Conservation (phyloP, 2,329 filamentous ascomycete genomes). For the Curvularia spicifera region DNA sequence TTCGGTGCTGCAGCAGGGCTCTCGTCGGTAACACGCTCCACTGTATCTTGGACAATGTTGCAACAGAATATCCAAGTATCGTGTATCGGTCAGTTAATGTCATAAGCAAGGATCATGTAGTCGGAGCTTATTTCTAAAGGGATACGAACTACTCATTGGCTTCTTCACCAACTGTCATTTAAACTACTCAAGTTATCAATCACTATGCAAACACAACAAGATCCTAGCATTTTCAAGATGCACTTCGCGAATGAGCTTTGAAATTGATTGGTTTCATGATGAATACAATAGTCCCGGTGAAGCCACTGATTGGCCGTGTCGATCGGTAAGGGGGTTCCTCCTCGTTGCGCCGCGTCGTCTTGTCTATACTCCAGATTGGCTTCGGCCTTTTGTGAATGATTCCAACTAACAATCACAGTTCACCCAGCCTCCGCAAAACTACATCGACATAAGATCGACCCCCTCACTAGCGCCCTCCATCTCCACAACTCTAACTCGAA, state of each 20-base stretch:
- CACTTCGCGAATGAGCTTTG: not conserved
- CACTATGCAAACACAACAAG: not conserved
- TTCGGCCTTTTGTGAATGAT: too few relatives aligned
- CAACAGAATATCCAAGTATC: not conserved
- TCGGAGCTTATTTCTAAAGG: too few relatives aligned
- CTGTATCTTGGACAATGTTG: not conserved
- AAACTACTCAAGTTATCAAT: not conserved
- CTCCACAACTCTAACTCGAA: too few relatives aligned
- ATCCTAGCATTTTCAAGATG: not conserved
- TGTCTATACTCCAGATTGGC: not conserved
- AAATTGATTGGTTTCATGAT: not conserved
- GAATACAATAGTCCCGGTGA: not conserved
- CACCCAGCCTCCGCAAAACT: too few relatives aligned
- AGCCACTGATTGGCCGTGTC: not conserved
- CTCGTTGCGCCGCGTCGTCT: not conserved
- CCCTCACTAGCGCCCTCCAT: too few relatives aligned
- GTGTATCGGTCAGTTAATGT: not conserved
- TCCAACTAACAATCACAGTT: too few relatives aligned
- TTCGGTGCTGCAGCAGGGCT: not conserved
- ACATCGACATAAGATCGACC: too few relatives aligned
- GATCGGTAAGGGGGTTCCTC: not conserved
- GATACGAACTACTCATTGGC: not conserved
- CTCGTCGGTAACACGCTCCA: not conserved
- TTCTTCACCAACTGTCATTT: too few relatives aligned
- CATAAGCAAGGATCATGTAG: not conserved